Conservation (phyloP, 2,329 filamentous ascomycete species). For the Mollisiaceae sp. region DNA sequence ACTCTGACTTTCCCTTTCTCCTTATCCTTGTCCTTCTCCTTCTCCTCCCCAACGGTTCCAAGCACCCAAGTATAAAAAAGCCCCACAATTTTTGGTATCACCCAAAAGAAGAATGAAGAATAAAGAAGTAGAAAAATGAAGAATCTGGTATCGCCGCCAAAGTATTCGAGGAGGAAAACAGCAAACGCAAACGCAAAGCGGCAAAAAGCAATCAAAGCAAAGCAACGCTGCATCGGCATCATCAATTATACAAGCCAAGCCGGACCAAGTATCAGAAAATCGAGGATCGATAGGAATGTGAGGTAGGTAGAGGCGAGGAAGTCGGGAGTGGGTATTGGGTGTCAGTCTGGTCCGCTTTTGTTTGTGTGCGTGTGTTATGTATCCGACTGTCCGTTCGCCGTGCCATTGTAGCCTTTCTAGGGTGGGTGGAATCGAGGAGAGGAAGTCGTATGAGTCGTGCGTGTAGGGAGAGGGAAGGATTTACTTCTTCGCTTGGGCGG, state of each 20-base stretch:
- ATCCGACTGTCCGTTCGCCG: conserved; percentile 4
- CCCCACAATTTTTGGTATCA: background rate
- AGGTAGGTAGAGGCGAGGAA: background rate
- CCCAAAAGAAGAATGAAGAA: conserved; percentile 1
- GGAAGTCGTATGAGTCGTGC: conserved; percentile 13
- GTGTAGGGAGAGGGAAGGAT: background rate
- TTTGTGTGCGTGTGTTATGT: background rate
- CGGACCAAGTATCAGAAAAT: background rate
- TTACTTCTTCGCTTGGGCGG: conserved; percentile 40
- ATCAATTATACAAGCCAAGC: conserved; percentile 10
- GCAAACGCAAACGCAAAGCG: conserved; percentile 6
- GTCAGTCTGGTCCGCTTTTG: background rate
- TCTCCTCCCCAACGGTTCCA: background rate
- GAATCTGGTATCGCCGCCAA: conserved; percentile 39
- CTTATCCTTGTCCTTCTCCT: background rate
- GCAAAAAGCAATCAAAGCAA: conserved; percentile 18
- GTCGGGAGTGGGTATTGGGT: background rate
- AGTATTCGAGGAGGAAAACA: background rate
- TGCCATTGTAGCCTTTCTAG: conserved; percentile 10
- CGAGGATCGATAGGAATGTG: background rate
- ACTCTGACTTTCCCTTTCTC: background rate
- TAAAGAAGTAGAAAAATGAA: conserved; percentile 18
- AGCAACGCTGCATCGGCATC: conserved; percentile 13
- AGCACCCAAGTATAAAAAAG: background rate
- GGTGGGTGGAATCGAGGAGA: conserved; percentile 6